phyloP scores from a whole-genome alignment of 1,139 yeast species.

The Hyphopichia khmerensis region DNA sequence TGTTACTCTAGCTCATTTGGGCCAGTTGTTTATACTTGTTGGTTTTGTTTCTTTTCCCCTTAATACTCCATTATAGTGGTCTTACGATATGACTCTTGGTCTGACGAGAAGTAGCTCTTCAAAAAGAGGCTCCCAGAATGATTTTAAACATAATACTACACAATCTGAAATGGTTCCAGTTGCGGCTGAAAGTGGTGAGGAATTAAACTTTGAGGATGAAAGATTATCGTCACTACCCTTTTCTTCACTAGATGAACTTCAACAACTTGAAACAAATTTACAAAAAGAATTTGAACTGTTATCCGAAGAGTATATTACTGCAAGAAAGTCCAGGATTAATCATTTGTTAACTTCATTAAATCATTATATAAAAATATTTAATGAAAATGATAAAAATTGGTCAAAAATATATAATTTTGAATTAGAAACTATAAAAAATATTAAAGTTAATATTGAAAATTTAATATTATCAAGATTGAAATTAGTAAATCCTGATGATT shows the following conservation, averaged over 20 bases:
- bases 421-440: conserved; percentile 31
- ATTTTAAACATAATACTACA: background rate
- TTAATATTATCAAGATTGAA: conserved; percentile 15
- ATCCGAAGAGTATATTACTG: conserved; percentile 27
- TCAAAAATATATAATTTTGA: conserved; percentile 30
- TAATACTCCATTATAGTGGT: too few relatives aligned
- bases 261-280: conserved; percentile 26
- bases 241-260: conserved; percentile 22
- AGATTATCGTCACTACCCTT: conserved; percentile 2
- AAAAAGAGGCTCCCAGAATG: background rate
- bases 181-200: too few relatives aligned
- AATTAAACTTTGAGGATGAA: background rate
- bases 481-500: conserved; percentile 13
- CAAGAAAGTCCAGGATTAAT: conserved; percentile 33
- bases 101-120: background rate
- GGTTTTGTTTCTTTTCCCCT: too few relatives aligned
- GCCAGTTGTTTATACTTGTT: too few relatives aligned
- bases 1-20: too few relatives aligned
- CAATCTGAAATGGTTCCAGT: background rate
- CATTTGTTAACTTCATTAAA: conserved; percentile 26
- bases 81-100: background rate
- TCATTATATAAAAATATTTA: conserved; percentile 25
- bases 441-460: conserved; percentile 36
- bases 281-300: conserved; percentile 30
- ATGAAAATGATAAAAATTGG: conserved; percentile 37